Evolutionary conservation across 2,329 filamentous ascomycete species (phyloP).

Genomic region (Ophiostoma australiae): DNA sequence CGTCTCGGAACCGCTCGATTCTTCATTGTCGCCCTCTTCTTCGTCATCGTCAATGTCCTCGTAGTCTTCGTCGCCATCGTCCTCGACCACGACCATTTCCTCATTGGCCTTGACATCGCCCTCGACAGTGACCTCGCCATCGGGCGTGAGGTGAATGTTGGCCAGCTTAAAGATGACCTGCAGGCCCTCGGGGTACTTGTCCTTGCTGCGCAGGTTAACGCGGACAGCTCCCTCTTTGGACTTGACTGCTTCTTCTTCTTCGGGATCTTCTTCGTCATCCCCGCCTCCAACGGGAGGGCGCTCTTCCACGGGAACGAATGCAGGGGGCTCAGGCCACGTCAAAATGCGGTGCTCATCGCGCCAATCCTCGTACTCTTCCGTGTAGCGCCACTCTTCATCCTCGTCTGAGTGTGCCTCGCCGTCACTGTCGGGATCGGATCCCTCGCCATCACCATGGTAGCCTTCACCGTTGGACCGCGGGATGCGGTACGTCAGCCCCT

Average conservation of each 20-base stretch:
- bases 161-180: conserved; percentile 62
- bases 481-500: conserved; percentile 18
- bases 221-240: neutral
- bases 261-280: neutral
- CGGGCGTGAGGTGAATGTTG: conserved; percentile 53
- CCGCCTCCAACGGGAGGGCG: neutral
- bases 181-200: conserved; percentile 35
- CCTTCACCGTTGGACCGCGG: conserved; percentile 13
- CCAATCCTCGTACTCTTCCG: conserved; percentile 23
- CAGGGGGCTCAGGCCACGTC: conserved; percentile 21
- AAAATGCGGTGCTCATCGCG: conserved; percentile 18
- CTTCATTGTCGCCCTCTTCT: conserved; percentile 35
- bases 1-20: neutral
- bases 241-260: neutral
- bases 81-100: neutral
- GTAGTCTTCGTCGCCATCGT: neutral
- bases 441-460: conserved; percentile 15
- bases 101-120: neutral
- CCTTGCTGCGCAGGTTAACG: conserved; percentile 16
- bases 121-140: conserved; percentile 28
- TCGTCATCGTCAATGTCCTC: neutral
- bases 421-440: conserved; percentile 17
- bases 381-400: conserved; percentile 4
- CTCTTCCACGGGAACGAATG: conserved; percentile 18
- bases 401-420: conserved; percentile 15